These are phyloP conservation scores for Debaryomycetaceae sp. DNA, from an alignment of 1,139 yeast genomes.

Conservation along the genomic window DNA sequence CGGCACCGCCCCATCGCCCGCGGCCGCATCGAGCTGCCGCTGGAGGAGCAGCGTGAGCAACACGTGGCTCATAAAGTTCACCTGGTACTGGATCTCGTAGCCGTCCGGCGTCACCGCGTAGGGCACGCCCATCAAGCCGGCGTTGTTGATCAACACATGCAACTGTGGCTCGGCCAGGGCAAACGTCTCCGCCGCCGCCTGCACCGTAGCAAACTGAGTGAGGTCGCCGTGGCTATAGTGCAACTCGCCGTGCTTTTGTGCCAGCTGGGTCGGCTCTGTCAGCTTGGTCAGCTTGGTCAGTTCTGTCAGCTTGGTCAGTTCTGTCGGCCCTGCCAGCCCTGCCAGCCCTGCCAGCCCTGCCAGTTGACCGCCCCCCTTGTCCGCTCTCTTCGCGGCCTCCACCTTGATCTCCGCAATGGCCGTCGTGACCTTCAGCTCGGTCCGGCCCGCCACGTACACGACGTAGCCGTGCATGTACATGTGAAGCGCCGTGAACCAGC, in stretches of 20 bases:
- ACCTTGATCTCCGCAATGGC: constrained; percentile 45
- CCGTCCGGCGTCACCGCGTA: constrained; percentile 25
- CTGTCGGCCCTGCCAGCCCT: neutral
- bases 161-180: constrained; percentile 15
- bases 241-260: constrained; percentile 14
- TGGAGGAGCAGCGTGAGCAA: constrained; percentile 22
- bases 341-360: neutral
- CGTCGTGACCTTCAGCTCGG: constrained; percentile 37
- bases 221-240: constrained; percentile 22
- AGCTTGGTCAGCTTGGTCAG: neutral
- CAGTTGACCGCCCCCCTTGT: neutral
- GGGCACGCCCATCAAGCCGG: constrained; percentile 33
- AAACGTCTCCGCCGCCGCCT: constrained; percentile 18
- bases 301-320: neutral
- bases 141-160: constrained; percentile 29
- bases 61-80: constrained; percentile 25
- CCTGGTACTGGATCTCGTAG: constrained; percentile 33
- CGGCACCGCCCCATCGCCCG: constrained; percentile 12
- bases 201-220: constrained; percentile 19
- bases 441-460: constrained; percentile 67
- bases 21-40: constrained; percentile 16
- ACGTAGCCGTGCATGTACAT: constrained; percentile 68
- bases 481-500: constrained; percentile 67
- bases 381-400: constrained; percentile 35
- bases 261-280: neutral